Evolutionary conservation across 345 rosid species (phyloP), one percentile per base, ranked within the genome.

Genomic region (Litchi chinensis): DNA sequence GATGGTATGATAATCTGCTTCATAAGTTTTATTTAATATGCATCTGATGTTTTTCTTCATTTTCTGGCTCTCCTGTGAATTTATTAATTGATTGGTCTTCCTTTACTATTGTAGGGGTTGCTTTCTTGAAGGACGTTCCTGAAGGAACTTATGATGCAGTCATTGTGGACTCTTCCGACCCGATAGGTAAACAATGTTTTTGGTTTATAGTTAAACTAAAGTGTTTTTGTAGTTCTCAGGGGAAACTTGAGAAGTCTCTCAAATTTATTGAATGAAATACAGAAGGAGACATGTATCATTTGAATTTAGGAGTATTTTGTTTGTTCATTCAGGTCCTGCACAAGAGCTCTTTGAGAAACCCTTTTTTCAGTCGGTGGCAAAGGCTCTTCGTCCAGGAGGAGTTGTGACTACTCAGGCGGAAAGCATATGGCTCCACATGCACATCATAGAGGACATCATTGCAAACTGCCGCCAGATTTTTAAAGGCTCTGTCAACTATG

Each of bases 361-460:
- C 26, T 95, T 95, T 84, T 95, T 95, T 71, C 79, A 84, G 86
- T 86, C 97, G 0, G 91, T 95, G 68, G 91, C 94, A 6, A 92
- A 81, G 86, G 99, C 98, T 80, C 97, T 95, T 79, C 94, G 98
- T 73, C 98, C 99, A 16, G 99, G 99, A 68, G 99, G 99, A 52
- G 98, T 95, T 69, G 90, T 92, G 73, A 90, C 95, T 78, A 93
- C 99, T 59, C 99, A 95, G 56, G 98, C 98, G 66, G 99, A 95
- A 82, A 95, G 98, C 80, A 88, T 95, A 71, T 95, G 99, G 99
- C 98, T 95, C 79, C 99, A 95, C 91, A 95, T 95, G 98, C 91
- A 93, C 87, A 93, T 95, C 73, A 95, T 95, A 0, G 97, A 92
- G 85, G 97, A 89, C 82, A 92, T 95, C 82, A 96, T 95, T 56